phyloP scores from a whole-genome alignment of 2,329 filamentous ascomycete species.

The Verticillium alfalfae region DNA sequence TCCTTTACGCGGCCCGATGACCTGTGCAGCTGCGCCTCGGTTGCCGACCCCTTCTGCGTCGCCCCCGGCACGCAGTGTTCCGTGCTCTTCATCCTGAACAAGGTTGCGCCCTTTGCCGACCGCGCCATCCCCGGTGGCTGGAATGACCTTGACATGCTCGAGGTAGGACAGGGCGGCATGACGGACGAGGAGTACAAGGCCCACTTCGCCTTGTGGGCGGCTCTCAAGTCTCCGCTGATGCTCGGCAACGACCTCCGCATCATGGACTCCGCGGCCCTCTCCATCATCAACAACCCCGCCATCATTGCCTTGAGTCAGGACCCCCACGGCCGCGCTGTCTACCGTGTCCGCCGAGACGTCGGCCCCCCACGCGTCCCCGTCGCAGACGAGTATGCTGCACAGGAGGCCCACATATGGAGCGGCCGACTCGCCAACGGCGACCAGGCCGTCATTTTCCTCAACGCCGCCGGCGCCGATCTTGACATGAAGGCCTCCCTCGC shows the following conservation, averaged over 20 bases:
- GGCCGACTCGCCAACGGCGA: slow-evolving; percentile 16
- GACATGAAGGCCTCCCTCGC: slow-evolving; percentile 10
- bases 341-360: slow-evolving; percentile 18
- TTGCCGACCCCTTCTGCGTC: slow-evolving; percentile 14
- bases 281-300: slow-evolving; percentile 15
- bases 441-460: slow-evolving; percentile 10
- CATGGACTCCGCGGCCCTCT: slow-evolving; percentile 11
- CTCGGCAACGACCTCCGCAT: slow-evolving; percentile 31
- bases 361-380: slow-evolving; percentile 26
- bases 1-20: slow-evolving; percentile 18
- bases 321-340: slow-evolving; percentile 19
- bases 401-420: slow-evolving; percentile 21
- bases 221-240: slow-evolving; percentile 38
- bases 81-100: slow-evolving; percentile 20
- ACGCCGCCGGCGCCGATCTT: slow-evolving; percentile 8
- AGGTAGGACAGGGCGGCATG: slow-evolving; percentile 30
- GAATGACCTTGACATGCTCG: slow-evolving; percentile 35
- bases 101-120: slow-evolving; percentile 13
- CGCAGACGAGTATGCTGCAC: slow-evolving; percentile 15
- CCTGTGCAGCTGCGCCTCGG: slow-evolving; percentile 15
- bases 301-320: slow-evolving; percentile 28
- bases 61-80: slow-evolving; percentile 18
- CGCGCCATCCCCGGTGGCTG: slow-evolving; percentile 10
- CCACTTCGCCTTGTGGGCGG: slow-evolving; percentile 40
- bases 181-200: slow-evolving; percentile 31